Evolutionary conservation across 805 yeast genomes (phyloP).

Genomic region (Ogataea degrootiae): DNA sequence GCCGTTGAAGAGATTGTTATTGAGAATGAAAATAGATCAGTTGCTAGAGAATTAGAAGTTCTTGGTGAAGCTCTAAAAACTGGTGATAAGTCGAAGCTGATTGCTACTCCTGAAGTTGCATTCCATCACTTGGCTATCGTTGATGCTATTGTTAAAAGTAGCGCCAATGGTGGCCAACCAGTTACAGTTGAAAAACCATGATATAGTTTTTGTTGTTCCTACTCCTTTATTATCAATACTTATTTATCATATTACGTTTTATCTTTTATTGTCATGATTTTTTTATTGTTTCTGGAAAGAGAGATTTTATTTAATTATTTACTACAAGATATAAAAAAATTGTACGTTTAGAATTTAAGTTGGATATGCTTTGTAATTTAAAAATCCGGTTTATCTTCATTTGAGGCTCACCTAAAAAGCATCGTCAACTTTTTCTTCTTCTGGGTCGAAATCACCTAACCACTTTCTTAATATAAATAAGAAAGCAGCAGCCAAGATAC

Average conservation of each 20-base stretch:
- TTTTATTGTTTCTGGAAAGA: too few species aligned
- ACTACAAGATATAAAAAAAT: too few species aligned
- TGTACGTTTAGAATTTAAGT: too few species aligned
- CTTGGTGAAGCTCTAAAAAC: slow-evolving; percentile 34
- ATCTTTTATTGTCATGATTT: too few species aligned
- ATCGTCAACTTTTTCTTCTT: not conserved
- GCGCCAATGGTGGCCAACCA: slow-evolving; percentile 39
- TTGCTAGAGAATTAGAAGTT: slow-evolving; percentile 42
- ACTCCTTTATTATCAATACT: too few species aligned
- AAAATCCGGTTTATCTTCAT: too few species aligned
- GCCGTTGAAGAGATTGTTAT: slow-evolving; percentile 30
- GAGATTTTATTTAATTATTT: too few species aligned
- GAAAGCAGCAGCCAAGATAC: slow-evolving; percentile 49
- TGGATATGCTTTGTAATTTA: too few species aligned
- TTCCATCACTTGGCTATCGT: slow-evolving; percentile 92
- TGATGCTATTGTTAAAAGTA: slow-evolving; percentile 78
- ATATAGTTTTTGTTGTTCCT: too few species aligned
- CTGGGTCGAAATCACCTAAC: slow-evolving; percentile 29
- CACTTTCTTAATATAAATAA: slow-evolving; percentile 28
- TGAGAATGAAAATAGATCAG: slow-evolving; percentile 39
- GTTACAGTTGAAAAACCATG: slow-evolving; percentile 28
- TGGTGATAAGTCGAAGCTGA: slow-evolving; percentile 18
- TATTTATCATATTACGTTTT: too few species aligned
- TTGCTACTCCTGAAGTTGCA: slow-evolving; percentile 62
- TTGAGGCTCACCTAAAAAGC: too few species aligned